Percentiles rank a stretch among this genome's conserved stretches.
Evolutionary conservation across 2,329 filamentous ascomycete species (phyloP).

Genomic region (Ilyonectria mors-panacis): DNA sequence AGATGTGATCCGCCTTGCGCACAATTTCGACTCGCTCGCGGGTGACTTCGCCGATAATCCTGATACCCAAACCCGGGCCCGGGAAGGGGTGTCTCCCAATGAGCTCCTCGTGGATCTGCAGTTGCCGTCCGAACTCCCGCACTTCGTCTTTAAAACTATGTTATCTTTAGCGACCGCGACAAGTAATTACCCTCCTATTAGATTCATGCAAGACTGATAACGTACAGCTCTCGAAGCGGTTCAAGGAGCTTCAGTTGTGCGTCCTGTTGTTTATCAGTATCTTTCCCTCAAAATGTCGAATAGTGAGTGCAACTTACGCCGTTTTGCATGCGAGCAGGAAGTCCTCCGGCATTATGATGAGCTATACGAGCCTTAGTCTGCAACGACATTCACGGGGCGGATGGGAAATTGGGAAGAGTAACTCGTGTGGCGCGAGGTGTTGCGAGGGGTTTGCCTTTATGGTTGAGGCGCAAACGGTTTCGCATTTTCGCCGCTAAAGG

Average conservation of each 20-base stretch:
- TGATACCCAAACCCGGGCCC: conserved; percentile 80
- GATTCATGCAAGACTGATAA: conserved; percentile 13
- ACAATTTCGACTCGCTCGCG: conserved; percentile 83
- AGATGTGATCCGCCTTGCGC: conserved; percentile 82
- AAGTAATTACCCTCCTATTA: conserved; percentile 12
- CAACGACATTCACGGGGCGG: conserved; percentile 14
- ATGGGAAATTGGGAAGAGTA: conserved; percentile 13
- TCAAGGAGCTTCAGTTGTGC: conserved; percentile 40
- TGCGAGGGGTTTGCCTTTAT: conserved; percentile 12
- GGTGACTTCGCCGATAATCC: conserved; percentile 86
- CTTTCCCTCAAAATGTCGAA: not conserved
- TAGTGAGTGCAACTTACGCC: not conserved
- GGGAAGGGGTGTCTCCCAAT: conserved; percentile 78
- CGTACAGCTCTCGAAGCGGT: conserved; percentile 64
- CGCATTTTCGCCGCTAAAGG: conserved; percentile 26
- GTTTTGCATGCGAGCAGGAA: conserved; percentile 60
- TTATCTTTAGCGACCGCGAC: conserved; percentile 15
- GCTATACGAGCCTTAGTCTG: conserved; percentile 25
- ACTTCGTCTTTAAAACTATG: conserved; percentile 82
- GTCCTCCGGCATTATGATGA: conserved; percentile 45
- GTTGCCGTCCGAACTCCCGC: not conserved
- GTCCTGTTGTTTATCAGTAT: conserved; percentile 38
- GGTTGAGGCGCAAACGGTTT: conserved; percentile 23
- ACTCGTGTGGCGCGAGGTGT: conserved; percentile 7
- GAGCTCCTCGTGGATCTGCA: conserved; percentile 27